These are phyloP conservation scores for Eimeria brunetti DNA, from an alignment of 169 alveolate species.

Conservation along the genomic window DNA sequence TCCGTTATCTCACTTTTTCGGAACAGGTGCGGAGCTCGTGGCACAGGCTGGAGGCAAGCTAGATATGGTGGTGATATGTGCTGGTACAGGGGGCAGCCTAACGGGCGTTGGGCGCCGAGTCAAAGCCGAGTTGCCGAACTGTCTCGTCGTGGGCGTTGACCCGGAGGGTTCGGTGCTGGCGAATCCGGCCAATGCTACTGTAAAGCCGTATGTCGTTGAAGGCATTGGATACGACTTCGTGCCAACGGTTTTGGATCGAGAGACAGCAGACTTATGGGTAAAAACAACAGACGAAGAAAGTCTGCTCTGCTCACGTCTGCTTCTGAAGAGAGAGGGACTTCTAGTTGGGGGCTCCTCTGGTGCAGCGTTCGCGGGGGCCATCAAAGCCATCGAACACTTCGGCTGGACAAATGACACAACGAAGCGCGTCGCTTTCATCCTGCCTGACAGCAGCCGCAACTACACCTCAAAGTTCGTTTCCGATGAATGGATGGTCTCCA, in stretches of 20 bases:
- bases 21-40: constrained; percentile 95
- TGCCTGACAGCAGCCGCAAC: constrained; percentile 87
- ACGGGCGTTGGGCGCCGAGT: constrained; percentile 94
- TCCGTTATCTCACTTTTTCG: constrained; percentile 96
- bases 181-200: constrained; percentile 24
- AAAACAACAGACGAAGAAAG: constrained; percentile 90
- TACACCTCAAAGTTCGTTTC: constrained; percentile 88
- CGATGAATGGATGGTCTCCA: constrained; percentile 87
- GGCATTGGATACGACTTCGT: constrained; percentile 96
- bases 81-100: constrained; percentile 97
- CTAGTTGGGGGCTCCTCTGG: constrained; percentile 94
- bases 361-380: constrained; percentile 90
- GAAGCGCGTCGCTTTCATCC: constrained; percentile 79
- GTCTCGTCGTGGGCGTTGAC: constrained; percentile 94
- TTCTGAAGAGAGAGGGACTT: constrained; percentile 90
- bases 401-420: constrained; percentile 75
- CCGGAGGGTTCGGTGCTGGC: constrained; percentile 91
- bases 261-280: constrained; percentile 86
- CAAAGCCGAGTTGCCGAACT: constrained; percentile 88
- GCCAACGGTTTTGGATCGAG: constrained; percentile 85
- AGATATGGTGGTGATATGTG: constrained; percentile 89
- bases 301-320: constrained; percentile 88
- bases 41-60: constrained; percentile 92
- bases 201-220: constrained; percentile 82
- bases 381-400: constrained; percentile 83